phyloP scores from a whole-genome alignment of 768 basidiomycete species.

The Artomyces pyxidatus region DNA sequence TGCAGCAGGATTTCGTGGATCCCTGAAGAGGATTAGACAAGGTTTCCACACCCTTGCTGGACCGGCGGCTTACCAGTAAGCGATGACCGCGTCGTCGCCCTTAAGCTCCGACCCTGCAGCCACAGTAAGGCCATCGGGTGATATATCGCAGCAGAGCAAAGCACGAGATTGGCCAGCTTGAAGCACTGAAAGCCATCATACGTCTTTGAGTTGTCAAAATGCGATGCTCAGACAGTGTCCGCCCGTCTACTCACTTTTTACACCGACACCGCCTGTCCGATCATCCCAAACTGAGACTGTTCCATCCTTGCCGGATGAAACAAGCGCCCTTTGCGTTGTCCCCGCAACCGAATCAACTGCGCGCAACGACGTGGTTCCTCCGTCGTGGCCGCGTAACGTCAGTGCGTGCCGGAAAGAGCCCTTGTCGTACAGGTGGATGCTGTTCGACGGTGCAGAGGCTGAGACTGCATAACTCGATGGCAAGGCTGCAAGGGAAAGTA shows the following conservation, averaged over 20 bases:
- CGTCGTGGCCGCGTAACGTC: constrained; percentile 49
- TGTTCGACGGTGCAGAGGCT: constrained; percentile 52
- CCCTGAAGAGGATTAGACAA: constrained; percentile 41
- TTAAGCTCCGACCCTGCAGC: constrained; percentile 80
- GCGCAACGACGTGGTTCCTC: constrained; percentile 48
- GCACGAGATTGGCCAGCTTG: constrained; percentile 33
- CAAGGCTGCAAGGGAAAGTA: constrained; percentile 48
- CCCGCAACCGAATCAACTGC: constrained; percentile 35
- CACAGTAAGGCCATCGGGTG: constrained; percentile 60
- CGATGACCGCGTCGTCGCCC: constrained; percentile 71
- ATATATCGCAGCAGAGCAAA: constrained; percentile 63
- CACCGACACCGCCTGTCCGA: constrained; percentile 39
- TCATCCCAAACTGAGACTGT: constrained; percentile 71
- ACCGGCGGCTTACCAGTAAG: constrained; percentile 60
- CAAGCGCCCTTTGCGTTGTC: constrained; percentile 34
- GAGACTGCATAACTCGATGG: constrained; percentile 49
- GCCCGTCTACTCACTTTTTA: constrained; percentile 46
- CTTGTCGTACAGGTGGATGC: constrained; percentile 62
- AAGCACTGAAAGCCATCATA: constrained; percentile 33
- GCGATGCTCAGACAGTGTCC: neutral
- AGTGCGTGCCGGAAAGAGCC: constrained; percentile 37
- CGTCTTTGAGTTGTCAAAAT: constrained; percentile 33
- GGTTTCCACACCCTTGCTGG: neutral
- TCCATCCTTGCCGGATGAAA: constrained; percentile 68
- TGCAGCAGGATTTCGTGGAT: constrained; percentile 67